phyloP scores from a whole-genome alignment of 306 rosid genomes.

The Gastrolobium villosum region DNA sequence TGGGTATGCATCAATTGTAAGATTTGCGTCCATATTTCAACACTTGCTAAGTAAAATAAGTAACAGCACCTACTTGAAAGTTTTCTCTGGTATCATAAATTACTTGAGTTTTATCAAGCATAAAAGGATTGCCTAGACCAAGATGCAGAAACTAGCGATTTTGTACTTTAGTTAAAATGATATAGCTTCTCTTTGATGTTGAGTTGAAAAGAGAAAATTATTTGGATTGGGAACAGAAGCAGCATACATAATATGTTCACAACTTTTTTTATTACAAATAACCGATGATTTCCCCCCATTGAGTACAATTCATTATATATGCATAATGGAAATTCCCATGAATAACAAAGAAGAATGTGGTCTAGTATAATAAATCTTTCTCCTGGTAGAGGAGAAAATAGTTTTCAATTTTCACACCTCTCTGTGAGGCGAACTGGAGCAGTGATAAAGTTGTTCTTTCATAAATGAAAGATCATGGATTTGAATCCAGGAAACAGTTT shows the following conservation, averaged over 20 bases:
- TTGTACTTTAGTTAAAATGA: background rate
- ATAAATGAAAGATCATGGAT: too few relatives aligned
- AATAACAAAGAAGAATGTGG: background rate
- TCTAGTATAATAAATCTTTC: background rate
- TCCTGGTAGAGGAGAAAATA: background rate
- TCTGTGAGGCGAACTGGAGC: too few relatives aligned
- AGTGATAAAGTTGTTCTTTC: too few relatives aligned
- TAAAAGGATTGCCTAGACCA: background rate
- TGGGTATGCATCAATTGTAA: constrained; percentile 1
- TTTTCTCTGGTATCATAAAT: background rate
- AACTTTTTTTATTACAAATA: background rate
- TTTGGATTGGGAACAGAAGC: constrained; percentile 5
- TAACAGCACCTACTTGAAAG: background rate
- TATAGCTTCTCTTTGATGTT: too few relatives aligned
- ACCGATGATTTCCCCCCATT: background rate
- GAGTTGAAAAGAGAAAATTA: background rate
- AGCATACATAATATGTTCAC: background rate
- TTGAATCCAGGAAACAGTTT: too few relatives aligned
- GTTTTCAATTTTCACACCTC: background rate
- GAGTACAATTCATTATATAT: background rate
- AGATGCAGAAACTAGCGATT: constrained; percentile 2
- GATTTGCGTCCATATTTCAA: background rate
- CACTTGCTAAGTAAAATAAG: background rate
- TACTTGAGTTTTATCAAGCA: background rate
- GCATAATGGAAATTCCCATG: background rate